Evolutionary conservation across 2,329 filamentous ascomycete genomes (phyloP).

Genomic region (Fulvia fulva): DNA sequence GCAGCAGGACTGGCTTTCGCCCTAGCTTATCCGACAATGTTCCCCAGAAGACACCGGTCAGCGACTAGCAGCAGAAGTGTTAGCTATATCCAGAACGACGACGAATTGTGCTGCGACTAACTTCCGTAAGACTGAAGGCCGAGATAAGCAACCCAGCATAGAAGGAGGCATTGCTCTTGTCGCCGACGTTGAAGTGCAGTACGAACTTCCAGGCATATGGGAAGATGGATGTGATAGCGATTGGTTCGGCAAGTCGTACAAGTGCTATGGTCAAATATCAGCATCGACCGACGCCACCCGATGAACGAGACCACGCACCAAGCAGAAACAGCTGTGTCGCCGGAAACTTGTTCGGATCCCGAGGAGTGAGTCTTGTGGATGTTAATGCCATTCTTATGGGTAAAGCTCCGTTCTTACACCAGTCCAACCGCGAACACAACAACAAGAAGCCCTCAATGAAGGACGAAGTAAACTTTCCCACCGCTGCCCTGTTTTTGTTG

Average conservation of each 20-base stretch:
- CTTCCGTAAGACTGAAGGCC: constrained; percentile 78
- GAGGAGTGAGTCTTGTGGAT: constrained; percentile 37
- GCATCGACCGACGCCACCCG: background rate
- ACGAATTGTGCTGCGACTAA: background rate
- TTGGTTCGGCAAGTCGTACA: constrained; percentile 87
- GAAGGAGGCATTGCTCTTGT: constrained; percentile 72
- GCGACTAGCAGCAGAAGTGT: background rate
- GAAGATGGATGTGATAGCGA: constrained; percentile 88
- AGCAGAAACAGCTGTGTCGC: constrained; percentile 78
- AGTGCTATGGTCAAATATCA: constrained; percentile 58
- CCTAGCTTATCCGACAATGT: constrained; percentile 75
- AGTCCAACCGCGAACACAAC: constrained; percentile 8
- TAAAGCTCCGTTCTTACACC: constrained; percentile 24
- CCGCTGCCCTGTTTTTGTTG: background rate
- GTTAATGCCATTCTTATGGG: constrained; percentile 21
- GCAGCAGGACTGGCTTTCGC: constrained; percentile 76
- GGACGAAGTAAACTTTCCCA: background rate
- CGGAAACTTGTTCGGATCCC: constrained; percentile 72
- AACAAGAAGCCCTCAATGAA: background rate
- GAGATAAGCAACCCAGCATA: constrained; percentile 87
- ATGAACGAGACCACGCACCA: constrained; percentile 53
- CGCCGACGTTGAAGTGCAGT: constrained; percentile 68
- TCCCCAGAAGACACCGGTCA: constrained; percentile 62
- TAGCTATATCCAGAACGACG: background rate
- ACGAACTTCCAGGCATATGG: constrained; percentile 86